phyloP scores from a whole-genome alignment of 306 rosid genomes.

The Cicer pinnatifidum region DNA sequence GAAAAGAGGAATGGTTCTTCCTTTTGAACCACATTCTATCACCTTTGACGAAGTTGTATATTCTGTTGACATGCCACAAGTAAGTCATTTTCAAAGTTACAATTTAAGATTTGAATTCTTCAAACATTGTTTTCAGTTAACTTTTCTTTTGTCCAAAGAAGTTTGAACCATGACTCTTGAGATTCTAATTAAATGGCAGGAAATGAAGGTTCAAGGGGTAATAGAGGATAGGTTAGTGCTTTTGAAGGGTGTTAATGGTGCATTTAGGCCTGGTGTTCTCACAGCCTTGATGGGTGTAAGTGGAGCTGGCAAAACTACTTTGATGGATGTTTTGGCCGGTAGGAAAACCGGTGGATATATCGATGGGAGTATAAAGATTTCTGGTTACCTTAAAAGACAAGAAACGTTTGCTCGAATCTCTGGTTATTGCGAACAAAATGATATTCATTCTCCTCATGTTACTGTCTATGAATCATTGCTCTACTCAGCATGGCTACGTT shows the following conservation, averaged over 20 bases:
- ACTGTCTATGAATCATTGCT: slow-evolving; percentile 65
- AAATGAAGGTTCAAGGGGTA: slow-evolving; percentile 65
- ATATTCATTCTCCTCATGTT: slow-evolving; percentile 73
- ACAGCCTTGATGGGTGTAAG: slow-evolving; percentile 83
- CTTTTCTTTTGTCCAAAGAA: background rate
- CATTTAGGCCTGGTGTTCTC: slow-evolving; percentile 75
- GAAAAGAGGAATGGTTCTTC: slow-evolving; percentile 69
- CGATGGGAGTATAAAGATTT: slow-evolving; percentile 60
- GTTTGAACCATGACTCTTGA: background rate
- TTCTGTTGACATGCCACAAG: slow-evolving; percentile 72
- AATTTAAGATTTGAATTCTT: background rate
- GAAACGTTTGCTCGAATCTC: slow-evolving; percentile 66
- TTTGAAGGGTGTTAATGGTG: slow-evolving; percentile 63
- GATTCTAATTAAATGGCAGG: slow-evolving; percentile 47
- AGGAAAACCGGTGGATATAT: slow-evolving; percentile 77
- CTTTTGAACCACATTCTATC: slow-evolving; percentile 59
- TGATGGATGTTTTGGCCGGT: slow-evolving; percentile 76
- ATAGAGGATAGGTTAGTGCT: slow-evolving; percentile 57
- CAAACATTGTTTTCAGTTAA: background rate
- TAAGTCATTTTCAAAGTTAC: slow-evolving; percentile 27
- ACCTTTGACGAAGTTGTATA: slow-evolving; percentile 57
- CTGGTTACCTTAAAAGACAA: slow-evolving; percentile 70
- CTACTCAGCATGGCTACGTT: slow-evolving; percentile 72
- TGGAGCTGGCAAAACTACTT: slow-evolving; percentile 78
- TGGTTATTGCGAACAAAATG: slow-evolving; percentile 74